A percentile compares a stretch with the other conserved stretches of the same genome.
Evolutionary conservation across 257 asterid species (phyloP).

Genomic region (Plantago major): DNA sequence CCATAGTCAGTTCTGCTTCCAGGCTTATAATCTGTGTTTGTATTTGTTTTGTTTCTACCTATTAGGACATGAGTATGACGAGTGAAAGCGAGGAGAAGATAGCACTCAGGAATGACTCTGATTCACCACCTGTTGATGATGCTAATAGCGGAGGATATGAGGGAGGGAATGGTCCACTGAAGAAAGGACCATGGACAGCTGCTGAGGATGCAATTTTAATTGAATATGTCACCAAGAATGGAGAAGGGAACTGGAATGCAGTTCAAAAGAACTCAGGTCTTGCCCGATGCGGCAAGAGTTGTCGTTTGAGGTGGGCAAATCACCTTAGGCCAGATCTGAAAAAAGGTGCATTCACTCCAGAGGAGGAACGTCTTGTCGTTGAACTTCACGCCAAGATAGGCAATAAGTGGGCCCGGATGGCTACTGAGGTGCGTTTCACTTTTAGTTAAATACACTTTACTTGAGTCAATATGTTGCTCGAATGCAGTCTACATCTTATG

Average conservation of each 20-base stretch:
- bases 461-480: conserved; percentile 1
- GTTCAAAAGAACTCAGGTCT: conserved; percentile 54
- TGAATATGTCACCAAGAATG: conserved; percentile 47
- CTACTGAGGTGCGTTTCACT: conserved; percentile 41
- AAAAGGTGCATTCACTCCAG: conserved; percentile 52
- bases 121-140: conserved; percentile 41
- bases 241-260: conserved; percentile 68
- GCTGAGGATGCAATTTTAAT: conserved; percentile 52
- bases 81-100: conserved; percentile 40
- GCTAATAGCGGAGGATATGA: conserved; percentile 34
- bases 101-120: conserved; percentile 23
- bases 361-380: conserved; percentile 47
- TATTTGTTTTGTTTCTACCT: conserved; percentile 1
- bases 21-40: no score
- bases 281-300: conserved; percentile 70
- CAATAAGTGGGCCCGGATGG: conserved; percentile 69
- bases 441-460: conserved; percentile 6
- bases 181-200: conserved; percentile 65
- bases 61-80: conserved; percentile 40
- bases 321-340: conserved; percentile 61
- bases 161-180: conserved; percentile 37
- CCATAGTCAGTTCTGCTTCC: no score
- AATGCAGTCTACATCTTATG: no score
- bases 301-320: conserved; percentile 69
- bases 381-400: conserved; percentile 62